Evolutionary conservation across 2,329 filamentous ascomycete genomes (phyloP).

Genomic region (Aureobasidium sp.): DNA sequence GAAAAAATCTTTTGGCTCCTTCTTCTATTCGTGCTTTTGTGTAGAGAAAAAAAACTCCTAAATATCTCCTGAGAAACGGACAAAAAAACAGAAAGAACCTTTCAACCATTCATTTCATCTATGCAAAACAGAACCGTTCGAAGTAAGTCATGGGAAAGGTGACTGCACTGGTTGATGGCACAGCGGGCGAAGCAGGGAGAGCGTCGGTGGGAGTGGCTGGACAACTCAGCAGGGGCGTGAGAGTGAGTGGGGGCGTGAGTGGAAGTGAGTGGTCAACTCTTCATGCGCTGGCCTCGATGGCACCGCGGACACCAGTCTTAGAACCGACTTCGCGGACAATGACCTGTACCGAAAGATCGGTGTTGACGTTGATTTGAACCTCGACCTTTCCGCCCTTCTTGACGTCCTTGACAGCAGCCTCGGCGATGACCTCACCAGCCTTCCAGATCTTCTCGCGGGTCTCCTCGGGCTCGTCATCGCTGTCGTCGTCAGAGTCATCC

Average conservation of each 20-base stretch:
- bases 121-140: slow-evolving; percentile 14
- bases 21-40: slow-evolving; percentile 14
- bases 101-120: slow-evolving; percentile 4
- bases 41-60: not conserved
- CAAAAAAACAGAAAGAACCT: not conserved
- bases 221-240: not conserved
- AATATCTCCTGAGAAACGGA: not conserved
- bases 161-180: not conserved
- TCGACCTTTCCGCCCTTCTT: slow-evolving; percentile 90
- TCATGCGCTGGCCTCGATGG: slow-evolving; percentile 33
- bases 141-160: slow-evolving; percentile 3
- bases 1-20: not conserved
- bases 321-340: slow-evolving; percentile 79
- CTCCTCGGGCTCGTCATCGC: slow-evolving; percentile 79
- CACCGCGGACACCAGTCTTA: slow-evolving; percentile 73
- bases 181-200: not conserved
- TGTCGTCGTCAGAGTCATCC: slow-evolving; percentile 51
- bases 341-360: slow-evolving; percentile 71
- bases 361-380: slow-evolving; percentile 80
- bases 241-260: not conserved
- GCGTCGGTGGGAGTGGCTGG: not conserved
- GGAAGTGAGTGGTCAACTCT: not conserved
- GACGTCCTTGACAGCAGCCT: slow-evolving; percentile 73
- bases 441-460: slow-evolving; percentile 88
- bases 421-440: slow-evolving; percentile 71